Conservation (phyloP, 1,284 basidiomycete species). For the Kalmanozyma brasiliensis region DNA sequence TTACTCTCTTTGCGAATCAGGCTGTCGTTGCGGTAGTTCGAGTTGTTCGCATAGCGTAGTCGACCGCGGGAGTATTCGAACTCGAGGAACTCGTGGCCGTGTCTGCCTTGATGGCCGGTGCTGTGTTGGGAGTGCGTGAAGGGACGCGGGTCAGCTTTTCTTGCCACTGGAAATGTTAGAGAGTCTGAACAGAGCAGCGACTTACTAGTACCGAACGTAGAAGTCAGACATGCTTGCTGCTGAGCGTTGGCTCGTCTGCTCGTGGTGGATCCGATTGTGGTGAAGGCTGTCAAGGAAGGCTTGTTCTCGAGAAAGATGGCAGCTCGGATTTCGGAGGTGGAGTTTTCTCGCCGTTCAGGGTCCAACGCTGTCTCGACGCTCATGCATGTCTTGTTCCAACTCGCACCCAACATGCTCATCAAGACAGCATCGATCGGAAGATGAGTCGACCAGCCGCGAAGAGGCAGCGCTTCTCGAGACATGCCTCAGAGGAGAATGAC, state of each 20-base stretch:
- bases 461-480: slow-evolving; percentile 4
- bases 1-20: slow-evolving; percentile 97
- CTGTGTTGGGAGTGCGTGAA: slow-evolving; percentile 38
- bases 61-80: slow-evolving; percentile 97
- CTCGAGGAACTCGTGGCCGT: slow-evolving; percentile 79
- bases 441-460: slow-evolving; percentile 16
- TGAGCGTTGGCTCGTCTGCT: background rate
- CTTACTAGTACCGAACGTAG: slow-evolving; percentile 67
- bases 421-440: background rate
- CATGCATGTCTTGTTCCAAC: background rate
- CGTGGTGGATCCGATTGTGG: background rate
- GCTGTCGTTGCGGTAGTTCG: slow-evolving; percentile 97
- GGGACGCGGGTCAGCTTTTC: no score
- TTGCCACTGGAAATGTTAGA: no score
- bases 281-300: slow-evolving; percentile 1
- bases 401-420: no score
- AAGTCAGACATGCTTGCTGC: slow-evolving; percentile 58
- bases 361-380: slow-evolving; percentile 2
- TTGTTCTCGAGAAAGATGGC: background rate
- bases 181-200: no score
- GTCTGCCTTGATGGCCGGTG: slow-evolving; percentile 64
- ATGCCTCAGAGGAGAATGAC: background rate
- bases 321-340: slow-evolving; percentile 36
- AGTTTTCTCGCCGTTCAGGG: slow-evolving; percentile 19
- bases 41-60: slow-evolving; percentile 98